Base-by-base conservation (phyloP, 441 rosid genomes). In the Kokia cookei region DNA sequence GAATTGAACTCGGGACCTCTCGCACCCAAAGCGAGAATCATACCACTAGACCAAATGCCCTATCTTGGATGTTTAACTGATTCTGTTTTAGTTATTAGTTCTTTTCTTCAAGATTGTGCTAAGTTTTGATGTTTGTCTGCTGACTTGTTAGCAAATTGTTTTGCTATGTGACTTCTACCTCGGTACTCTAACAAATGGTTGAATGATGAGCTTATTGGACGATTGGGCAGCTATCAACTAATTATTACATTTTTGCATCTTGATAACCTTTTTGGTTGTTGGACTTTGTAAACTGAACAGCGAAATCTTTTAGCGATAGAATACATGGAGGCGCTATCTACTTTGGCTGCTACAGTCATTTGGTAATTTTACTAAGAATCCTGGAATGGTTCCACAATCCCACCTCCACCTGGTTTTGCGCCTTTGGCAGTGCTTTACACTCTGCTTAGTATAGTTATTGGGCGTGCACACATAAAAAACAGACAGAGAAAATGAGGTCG, bases 1-100 rank as follows among this genome's bases (percentile, higher is more conserved):
- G 85, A 83, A 86, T 88, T 66, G 83, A 85, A 83, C 87, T 85
- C 76, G 80, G 85, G 90, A 85, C 90, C 89, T 83, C 87, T 83
- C 77, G 80, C 83, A 86, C 84, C 86, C 87, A 65, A 88, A 81
- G 87, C 85, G 81, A 87, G 85, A 82, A 84, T 87, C 87, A 84
- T 85, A 32, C 65, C 65, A 7, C 65, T 35, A 43, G 69, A 45
- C 69, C 32, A 65, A 65, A 45, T 65, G 54, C 17, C 69, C 54
- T 2, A 43, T 65, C 35, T 43, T 22, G 11, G 60, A 42, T 24
- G 19, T 65, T 45, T 65, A 43, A 1, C 37, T 22, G 3, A 15
- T 13, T 13, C 13, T 43, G 32, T 43, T 24, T 24, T 43, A 12
- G 1, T 14, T 43, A 13, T 22, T 13, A 65, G 40, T n/a, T 40